Percentiles rank a stretch among this genome's conserved stretches.
Evolutionary conservation across 805 yeast species (phyloP).

Genomic region (Ascoidea rubescens): DNA sequence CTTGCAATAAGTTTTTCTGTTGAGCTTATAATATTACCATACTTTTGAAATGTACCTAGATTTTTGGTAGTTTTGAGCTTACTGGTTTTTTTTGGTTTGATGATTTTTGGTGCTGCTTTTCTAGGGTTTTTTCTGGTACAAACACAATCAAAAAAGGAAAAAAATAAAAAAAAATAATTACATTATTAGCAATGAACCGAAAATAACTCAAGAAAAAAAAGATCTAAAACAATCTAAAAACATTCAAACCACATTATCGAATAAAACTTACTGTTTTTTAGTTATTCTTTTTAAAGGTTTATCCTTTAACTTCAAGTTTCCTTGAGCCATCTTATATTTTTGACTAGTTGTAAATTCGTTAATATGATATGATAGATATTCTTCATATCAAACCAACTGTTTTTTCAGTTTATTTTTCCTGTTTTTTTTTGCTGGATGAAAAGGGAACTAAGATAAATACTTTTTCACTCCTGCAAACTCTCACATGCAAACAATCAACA

Average conservation of each 20-base stretch:
- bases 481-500: too few relatives aligned
- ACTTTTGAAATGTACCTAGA: conserved; percentile 3
- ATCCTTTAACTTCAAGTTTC: conserved; percentile 25
- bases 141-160: too few relatives aligned
- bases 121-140: conserved; percentile 16
- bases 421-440: too few relatives aligned
- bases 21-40: conserved; percentile 14
- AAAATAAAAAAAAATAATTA: too few relatives aligned
- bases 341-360: too few relatives aligned
- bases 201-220: not conserved
- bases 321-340: conserved; percentile 26
- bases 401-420: too few relatives aligned
- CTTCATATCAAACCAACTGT: too few relatives aligned
- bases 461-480: too few relatives aligned
- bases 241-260: too few relatives aligned
- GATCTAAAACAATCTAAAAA: too few relatives aligned
- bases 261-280: conserved; percentile 19
- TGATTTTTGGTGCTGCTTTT: conserved; percentile 27
- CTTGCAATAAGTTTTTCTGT: conserved; percentile 83
- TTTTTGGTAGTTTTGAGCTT: conserved; percentile 5
- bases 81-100: conserved; percentile 25
- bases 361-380: too few relatives aligned
- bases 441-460: too few relatives aligned
- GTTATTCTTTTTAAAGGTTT: conserved; percentile 27
- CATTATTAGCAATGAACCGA: not conserved